A percentile compares a stretch with the other conserved stretches of the same genome.
Conservation (phyloP, 2,329 filamentous ascomycete genomes). For the Pseudohalonectria lignicola region DNA sequence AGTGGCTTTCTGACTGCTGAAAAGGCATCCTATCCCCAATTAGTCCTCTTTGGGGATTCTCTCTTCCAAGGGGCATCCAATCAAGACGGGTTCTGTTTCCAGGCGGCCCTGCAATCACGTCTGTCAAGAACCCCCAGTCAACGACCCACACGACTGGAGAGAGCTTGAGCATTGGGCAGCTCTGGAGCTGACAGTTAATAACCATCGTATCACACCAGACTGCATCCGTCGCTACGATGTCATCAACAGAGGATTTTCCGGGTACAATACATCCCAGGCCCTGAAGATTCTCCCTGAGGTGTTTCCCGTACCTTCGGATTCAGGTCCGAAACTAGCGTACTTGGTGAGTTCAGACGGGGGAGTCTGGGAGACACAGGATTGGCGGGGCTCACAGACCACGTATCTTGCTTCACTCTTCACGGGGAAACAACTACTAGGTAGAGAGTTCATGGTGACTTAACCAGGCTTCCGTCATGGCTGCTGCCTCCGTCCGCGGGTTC, state of each 20-base stretch:
- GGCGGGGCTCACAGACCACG: too few relatives aligned
- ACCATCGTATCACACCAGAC: constrained; percentile 30
- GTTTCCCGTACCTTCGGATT: constrained; percentile 52
- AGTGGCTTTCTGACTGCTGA: too few relatives aligned
- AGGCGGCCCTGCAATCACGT: constrained; percentile 61
- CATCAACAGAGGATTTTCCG: constrained; percentile 77
- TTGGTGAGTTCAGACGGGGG: constrained; percentile 36
- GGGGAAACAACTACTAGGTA: too few relatives aligned
- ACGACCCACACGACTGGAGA: too few relatives aligned
- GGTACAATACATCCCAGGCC: constrained; percentile 73
- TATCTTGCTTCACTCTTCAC: too few relatives aligned
- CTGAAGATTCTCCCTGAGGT: constrained; percentile 58
- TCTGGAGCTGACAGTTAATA: constrained; percentile 7
- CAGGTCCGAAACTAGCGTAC: constrained; percentile 52
- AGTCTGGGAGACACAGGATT: neutral
- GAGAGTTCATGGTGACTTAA: too few relatives aligned
- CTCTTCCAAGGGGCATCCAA: constrained; percentile 62
- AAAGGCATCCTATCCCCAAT: constrained; percentile 53
- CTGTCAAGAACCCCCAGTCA: constrained; percentile 15
- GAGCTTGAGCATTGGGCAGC: too few relatives aligned
- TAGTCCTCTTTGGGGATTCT: constrained; percentile 84
- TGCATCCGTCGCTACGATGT: constrained; percentile 74
- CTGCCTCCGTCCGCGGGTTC: constrained; percentile 5
- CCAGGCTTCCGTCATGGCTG: too few relatives aligned
- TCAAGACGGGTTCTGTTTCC: constrained; percentile 61